Evolutionary conservation across 768 basidiomycete genomes (phyloP).

Genomic region (Mycena vitilis): DNA sequence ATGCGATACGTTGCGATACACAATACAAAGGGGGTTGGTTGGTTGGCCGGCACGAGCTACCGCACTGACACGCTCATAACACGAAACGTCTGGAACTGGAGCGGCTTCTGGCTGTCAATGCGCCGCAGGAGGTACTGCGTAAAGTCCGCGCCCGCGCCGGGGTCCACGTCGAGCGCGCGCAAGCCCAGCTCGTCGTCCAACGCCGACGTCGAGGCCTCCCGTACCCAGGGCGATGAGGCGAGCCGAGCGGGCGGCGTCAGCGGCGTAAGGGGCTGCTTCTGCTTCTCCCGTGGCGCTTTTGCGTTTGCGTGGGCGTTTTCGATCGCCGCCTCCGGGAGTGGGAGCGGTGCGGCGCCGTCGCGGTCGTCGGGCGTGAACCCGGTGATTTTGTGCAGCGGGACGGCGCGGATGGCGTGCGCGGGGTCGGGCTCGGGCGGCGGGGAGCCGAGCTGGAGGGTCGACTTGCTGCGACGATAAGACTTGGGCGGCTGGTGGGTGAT

Average conservation of each 20-base stretch:
- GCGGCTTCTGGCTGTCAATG: conserved; percentile 52
- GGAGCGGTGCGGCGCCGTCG: conserved; percentile 18
- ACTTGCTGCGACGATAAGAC: conserved; percentile 7
- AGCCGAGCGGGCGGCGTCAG: conserved; percentile 45
- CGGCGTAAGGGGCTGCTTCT: conserved; percentile 29
- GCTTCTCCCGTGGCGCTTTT: conserved; percentile 29
- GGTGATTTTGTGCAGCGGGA: conserved; percentile 37
- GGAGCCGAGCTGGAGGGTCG: conserved; percentile 6
- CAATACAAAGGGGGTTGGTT: conserved; percentile 2
- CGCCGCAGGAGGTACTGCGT: conserved; percentile 54
- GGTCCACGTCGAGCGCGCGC: conserved; percentile 48
- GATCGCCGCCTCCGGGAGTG: conserved; percentile 16
- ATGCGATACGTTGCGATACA: too few species aligned
- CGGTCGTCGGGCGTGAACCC: conserved; percentile 36
- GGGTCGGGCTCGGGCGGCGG: conserved; percentile 18
- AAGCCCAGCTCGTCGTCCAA: conserved; percentile 44
- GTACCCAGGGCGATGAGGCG: conserved; percentile 53
- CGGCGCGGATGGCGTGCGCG: conserved; percentile 32
- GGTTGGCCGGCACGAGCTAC: neutral
- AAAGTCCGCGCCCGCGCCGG: conserved; percentile 49
- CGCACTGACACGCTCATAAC: conserved; percentile 36
- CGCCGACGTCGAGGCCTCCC: conserved; percentile 41
- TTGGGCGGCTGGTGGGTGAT: conserved; percentile 18
- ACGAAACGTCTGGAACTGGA: conserved; percentile 43
- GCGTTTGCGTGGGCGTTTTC: neutral